A percentile compares a stretch with the other conserved stretches of the same genome.
Conservation (phyloP, 345 rosid genomes). For the Diplotaxis tenuifolia region DNA sequence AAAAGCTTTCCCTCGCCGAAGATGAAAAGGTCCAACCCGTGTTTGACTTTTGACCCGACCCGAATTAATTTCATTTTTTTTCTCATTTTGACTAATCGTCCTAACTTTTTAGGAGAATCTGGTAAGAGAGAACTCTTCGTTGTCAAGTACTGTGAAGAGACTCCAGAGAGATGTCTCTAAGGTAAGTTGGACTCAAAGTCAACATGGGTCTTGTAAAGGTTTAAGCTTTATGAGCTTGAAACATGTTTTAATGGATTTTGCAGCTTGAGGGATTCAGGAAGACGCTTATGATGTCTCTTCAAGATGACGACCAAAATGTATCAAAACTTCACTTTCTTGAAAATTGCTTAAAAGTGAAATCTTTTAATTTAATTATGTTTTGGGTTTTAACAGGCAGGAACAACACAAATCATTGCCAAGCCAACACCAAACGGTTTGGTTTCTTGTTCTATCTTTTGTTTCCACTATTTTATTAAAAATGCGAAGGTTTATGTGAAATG, state of each 20-base stretch:
- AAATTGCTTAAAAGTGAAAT: background rate
- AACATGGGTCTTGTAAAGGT: background rate
- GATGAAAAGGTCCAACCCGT: constrained; percentile 55
- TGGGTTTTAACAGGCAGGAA: constrained; percentile 47
- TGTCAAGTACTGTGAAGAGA: constrained; percentile 66
- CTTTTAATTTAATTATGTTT: background rate
- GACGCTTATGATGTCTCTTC: constrained; percentile 90
- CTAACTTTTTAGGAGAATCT: constrained; percentile 59
- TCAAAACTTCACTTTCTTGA: background rate
- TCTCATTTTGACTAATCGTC: background rate
- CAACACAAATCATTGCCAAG: constrained; percentile 62
- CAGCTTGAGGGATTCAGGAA: constrained; percentile 89
- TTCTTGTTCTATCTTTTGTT: background rate
- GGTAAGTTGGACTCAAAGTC: constrained; percentile 39
- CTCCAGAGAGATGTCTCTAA: constrained; percentile 92
- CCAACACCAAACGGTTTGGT: constrained; percentile 58
- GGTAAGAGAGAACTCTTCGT: constrained; percentile 59
- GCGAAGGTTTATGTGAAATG: too few species aligned
- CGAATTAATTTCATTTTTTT: background rate
- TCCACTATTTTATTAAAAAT: background rate
- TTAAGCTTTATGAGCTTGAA: background rate
- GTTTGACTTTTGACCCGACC: constrained; percentile 13
- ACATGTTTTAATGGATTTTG: constrained; percentile 17
- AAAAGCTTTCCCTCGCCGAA: constrained; percentile 57
- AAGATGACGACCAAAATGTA: constrained; percentile 71